Percentiles rank a stretch among this genome's conserved stretches.
phyloP scores from a whole-genome alignment of 2,329 filamentous ascomycete species.

The Diaporthe citrichinensis region DNA sequence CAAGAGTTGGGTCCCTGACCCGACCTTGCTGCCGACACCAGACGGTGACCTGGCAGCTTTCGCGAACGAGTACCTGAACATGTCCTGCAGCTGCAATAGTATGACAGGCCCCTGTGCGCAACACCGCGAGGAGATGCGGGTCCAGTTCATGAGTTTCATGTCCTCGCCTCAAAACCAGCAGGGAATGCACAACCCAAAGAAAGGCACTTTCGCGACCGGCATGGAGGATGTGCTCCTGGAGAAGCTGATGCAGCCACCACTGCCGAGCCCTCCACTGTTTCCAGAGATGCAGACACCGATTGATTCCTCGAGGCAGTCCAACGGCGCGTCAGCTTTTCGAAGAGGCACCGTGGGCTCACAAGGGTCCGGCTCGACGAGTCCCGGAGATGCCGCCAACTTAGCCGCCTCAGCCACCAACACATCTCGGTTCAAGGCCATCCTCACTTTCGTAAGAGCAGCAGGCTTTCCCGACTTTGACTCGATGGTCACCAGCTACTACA shows the following conservation, averaged over 20 bases:
- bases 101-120: slow-evolving; percentile 28
- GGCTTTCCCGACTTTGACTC: slow-evolving; percentile 26
- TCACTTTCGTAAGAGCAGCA: slow-evolving; percentile 26
- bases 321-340: slow-evolving; percentile 1
- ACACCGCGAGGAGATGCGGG: slow-evolving; percentile 26
- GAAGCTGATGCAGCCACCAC: slow-evolving; percentile 16
- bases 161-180: slow-evolving; percentile 18
- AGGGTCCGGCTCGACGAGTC: slow-evolving; percentile 3
- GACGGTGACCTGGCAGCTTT: slow-evolving; percentile 25
- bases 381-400: slow-evolving; percentile 15
- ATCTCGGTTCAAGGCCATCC: slow-evolving; percentile 28
- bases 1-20: slow-evolving; percentile 19
- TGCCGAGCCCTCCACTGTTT: slow-evolving; percentile 20
- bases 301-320: slow-evolving; percentile 6
- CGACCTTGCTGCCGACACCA: slow-evolving; percentile 24
- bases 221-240: slow-evolving; percentile 25
- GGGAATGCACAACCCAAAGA: neutral
- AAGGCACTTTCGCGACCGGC: neutral
- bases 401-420: slow-evolving; percentile 25
- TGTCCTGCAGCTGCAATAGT: slow-evolving; percentile 30
- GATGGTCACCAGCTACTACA: slow-evolving; percentile 26
- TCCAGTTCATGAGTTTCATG: slow-evolving; percentile 32
- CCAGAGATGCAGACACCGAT: slow-evolving; percentile 21
- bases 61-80: slow-evolving; percentile 21
- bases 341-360: slow-evolving; percentile 17